Percentiles rank a stretch among this genome's conserved stretches.
Evolutionary conservation across 2,329 filamentous ascomycete genomes (phyloP).

Genomic region (Hyphodiscus sp.): DNA sequence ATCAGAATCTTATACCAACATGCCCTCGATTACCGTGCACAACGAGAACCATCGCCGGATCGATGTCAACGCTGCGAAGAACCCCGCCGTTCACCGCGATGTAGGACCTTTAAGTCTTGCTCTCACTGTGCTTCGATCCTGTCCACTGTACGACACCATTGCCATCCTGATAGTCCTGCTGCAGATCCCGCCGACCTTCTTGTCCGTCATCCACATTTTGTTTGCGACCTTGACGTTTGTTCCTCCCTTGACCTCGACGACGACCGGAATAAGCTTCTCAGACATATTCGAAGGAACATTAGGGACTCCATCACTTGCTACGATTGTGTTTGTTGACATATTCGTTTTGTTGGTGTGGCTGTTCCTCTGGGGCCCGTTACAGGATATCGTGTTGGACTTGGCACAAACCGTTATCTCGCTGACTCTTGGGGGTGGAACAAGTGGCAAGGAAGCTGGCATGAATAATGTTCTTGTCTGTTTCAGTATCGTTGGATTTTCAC

Average conservation of each 20-base stretch:
- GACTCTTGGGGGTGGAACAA: slow-evolving; percentile 76
- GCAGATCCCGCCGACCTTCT: slow-evolving; percentile 79
- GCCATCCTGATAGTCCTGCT: slow-evolving; percentile 94
- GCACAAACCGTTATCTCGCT: slow-evolving; percentile 91
- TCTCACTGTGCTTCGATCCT: slow-evolving; percentile 80
- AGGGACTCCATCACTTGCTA: slow-evolving; percentile 79
- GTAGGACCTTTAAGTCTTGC: slow-evolving; percentile 69
- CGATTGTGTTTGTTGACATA: slow-evolving; percentile 76
- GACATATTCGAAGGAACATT: slow-evolving; percentile 87
- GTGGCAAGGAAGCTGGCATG: slow-evolving; percentile 59
- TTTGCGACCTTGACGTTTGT: slow-evolving; percentile 93
- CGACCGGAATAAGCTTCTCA: slow-evolving; percentile 65
- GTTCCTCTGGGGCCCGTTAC: slow-evolving; percentile 78
- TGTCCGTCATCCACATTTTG: slow-evolving; percentile 84
- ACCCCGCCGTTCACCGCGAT: slow-evolving; percentile 62
- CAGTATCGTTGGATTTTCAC: slow-evolving; percentile 48
- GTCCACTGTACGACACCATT: slow-evolving; percentile 89
- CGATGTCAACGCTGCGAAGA: slow-evolving; percentile 64
- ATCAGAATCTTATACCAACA: slow-evolving; percentile 40
- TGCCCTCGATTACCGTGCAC: slow-evolving; percentile 33
- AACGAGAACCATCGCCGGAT: slow-evolving; percentile 55
- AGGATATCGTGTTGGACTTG: slow-evolving; percentile 82
- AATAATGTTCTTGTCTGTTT: slow-evolving; percentile 68
- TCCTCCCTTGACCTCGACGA: slow-evolving; percentile 72
- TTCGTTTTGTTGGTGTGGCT: slow-evolving; percentile 81